Evolutionary conservation across 1,139 yeast genomes (phyloP).

Genomic region (Zygoascus hellenicus): DNA sequence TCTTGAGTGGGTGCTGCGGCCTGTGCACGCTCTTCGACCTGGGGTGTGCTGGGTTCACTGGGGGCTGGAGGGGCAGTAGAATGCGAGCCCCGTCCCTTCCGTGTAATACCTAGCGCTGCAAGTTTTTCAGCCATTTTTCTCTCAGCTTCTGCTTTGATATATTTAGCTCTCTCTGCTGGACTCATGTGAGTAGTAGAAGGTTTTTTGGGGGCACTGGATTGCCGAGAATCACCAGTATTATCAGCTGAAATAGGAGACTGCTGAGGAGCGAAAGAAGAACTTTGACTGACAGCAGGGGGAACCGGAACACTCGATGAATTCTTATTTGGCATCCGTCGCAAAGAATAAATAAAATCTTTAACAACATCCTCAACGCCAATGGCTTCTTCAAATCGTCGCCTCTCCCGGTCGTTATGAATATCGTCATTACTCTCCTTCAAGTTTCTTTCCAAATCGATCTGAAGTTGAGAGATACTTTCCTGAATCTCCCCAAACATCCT

Average conservation of each 20-base stretch:
- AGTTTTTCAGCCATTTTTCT: constrained; percentile 83
- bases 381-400: constrained; percentile 80
- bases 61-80: constrained; percentile 25
- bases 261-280: background rate
- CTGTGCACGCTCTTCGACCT: background rate
- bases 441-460: constrained; percentile 49
- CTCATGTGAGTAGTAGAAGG: constrained; percentile 9
- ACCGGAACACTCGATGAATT: background rate
- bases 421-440: constrained; percentile 34
- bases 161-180: constrained; percentile 60
- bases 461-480: constrained; percentile 63
- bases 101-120: constrained; percentile 74
- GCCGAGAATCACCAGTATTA: constrained; percentile 2
- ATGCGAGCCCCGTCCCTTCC: constrained; percentile 29
- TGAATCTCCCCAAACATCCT: constrained; percentile 64
- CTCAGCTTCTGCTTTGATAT: constrained; percentile 86
- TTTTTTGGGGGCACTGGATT: background rate
- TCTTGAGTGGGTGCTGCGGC: background rate
- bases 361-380: constrained; percentile 69
- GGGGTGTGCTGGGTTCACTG: constrained; percentile 10
- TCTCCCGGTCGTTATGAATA: constrained; percentile 46
- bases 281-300: constrained; percentile 6
- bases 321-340: constrained; percentile 33
- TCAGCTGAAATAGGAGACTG: constrained; percentile 8
- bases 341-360: constrained; percentile 52